phyloP scores from a whole-genome alignment of 108 stramenopile species.

The Cylindrotheca closterium region DNA sequence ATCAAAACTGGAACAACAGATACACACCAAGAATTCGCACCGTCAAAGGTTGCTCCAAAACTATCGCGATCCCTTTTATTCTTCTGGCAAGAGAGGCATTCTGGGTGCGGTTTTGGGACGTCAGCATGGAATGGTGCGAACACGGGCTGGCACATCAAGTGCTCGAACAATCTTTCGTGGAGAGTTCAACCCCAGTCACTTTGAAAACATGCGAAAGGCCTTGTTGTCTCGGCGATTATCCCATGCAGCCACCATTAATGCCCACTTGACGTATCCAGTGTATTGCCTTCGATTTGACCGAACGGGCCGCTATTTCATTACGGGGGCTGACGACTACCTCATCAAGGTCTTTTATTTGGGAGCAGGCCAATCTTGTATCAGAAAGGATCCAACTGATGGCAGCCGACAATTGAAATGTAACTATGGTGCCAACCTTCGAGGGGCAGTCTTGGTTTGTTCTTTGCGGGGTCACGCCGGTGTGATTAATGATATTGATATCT shows the following conservation, averaged over 20 bases:
- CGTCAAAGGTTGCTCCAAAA: constrained; percentile 4
- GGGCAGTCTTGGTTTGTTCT: constrained; percentile 81
- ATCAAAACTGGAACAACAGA: constrained; percentile 1
- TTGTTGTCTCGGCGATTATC: constrained; percentile 57
- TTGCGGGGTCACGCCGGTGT: constrained; percentile 92
- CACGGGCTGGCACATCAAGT: neutral
- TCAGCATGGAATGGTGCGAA: constrained; percentile 27
- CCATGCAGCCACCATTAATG: constrained; percentile 78
- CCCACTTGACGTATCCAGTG: constrained; percentile 83
- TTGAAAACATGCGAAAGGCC: constrained; percentile 32
- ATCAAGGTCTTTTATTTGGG: constrained; percentile 87
- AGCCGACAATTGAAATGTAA: constrained; percentile 30
- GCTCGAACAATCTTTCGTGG: neutral
- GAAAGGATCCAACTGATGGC: constrained; percentile 1
- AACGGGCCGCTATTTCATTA: constrained; percentile 88
- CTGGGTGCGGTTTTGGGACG: constrained; percentile 22
- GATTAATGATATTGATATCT: constrained; percentile 90
- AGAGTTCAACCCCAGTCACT: constrained; percentile 3
- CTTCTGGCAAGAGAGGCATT: constrained; percentile 7
- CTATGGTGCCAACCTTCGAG: constrained; percentile 64
- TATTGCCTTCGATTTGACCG: constrained; percentile 89
- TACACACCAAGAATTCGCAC: constrained; percentile 1
- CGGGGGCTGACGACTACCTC: constrained; percentile 94
- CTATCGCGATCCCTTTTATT: constrained; percentile 23
- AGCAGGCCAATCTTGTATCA: constrained; percentile 30